phyloP scores from a whole-genome alignment of 306 rosid species.

The Vigna radiata region DNA sequence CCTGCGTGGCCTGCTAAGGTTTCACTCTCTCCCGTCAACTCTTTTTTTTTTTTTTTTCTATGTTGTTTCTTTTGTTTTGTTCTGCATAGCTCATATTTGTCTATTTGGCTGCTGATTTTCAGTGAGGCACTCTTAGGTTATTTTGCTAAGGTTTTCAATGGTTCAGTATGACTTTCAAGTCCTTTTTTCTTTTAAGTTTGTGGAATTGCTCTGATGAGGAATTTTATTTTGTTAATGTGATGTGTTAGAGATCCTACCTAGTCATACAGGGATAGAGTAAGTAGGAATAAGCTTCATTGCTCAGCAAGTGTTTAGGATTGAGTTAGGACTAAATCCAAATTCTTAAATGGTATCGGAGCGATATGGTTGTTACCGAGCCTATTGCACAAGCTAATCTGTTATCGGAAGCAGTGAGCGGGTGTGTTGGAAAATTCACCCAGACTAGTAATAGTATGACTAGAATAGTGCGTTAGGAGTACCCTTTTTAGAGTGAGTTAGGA shows the following conservation, averaged over 20 bases:
- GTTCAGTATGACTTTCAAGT: neutral
- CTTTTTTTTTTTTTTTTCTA: conserved; percentile 18
- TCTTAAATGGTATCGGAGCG: neutral
- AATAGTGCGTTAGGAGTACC: neutral
- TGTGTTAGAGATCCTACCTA: neutral
- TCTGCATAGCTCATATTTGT: neutral
- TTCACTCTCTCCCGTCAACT: conserved; percentile 23
- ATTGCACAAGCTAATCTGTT: neutral
- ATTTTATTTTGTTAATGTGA: conserved; percentile 12
- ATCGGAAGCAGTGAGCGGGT: neutral
- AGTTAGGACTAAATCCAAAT: neutral
- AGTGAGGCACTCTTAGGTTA: conserved; percentile 2
- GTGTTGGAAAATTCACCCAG: neutral
- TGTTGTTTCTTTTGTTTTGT: neutral
- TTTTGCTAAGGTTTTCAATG: conserved; percentile 14
- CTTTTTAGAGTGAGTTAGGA: neutral
- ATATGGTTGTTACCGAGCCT: neutral
- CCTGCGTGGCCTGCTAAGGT: conserved; percentile 99
- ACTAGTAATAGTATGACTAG: neutral
- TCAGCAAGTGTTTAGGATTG: neutral
- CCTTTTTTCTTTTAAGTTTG: neutral
- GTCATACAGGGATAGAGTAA: neutral
- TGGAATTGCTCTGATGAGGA: conserved; percentile 18
- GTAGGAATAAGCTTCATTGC: neutral
- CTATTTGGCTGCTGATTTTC: conserved; percentile 14